Conservation (phyloP, 2,329 filamentous ascomycete species). For the Decorospora gaudefroyi region DNA sequence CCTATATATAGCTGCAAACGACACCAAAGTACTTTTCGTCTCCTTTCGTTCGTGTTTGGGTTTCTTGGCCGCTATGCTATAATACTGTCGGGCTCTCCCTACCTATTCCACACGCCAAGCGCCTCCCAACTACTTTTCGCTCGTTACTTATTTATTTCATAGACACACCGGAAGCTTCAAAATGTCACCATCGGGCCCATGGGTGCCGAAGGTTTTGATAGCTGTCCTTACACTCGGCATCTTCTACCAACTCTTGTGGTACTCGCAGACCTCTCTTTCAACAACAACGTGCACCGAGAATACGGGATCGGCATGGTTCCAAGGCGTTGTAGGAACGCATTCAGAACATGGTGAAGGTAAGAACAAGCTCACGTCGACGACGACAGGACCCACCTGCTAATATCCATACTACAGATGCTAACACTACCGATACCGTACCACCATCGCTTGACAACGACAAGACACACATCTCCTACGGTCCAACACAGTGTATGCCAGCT, state of each 20-base stretch:
- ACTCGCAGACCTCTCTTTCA: background rate
- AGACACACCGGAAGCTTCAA: background rate
- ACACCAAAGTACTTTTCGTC: too few species aligned
- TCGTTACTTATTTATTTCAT: background rate
- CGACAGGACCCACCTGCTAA: background rate
- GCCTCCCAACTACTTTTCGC: background rate
- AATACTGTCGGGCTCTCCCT: background rate
- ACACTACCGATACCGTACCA: background rate
- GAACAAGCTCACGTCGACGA: background rate
- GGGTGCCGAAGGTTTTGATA: constrained; percentile 8
- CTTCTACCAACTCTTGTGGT: constrained; percentile 13
- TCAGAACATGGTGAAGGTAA: constrained; percentile 2
- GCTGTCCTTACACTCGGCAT: constrained; percentile 8
- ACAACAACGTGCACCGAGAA: constrained; percentile 2
- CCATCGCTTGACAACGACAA: constrained; percentile 5
- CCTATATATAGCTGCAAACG: too few species aligned
- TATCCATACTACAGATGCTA: background rate
- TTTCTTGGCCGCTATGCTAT: background rate
- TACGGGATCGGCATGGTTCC: constrained; percentile 9
- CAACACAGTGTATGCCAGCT: constrained; percentile 22
- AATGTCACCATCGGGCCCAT: constrained; percentile 1
- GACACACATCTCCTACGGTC: constrained; percentile 23
- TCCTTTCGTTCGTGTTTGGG: background rate
- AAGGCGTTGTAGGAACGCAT: constrained; percentile 7
- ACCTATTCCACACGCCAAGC: background rate